Percentiles rank a stretch among this genome's conserved stretches.
Evolutionary conservation across 208 protist species (phyloP).

Genomic region (Dictyostelium gargantuum): DNA sequence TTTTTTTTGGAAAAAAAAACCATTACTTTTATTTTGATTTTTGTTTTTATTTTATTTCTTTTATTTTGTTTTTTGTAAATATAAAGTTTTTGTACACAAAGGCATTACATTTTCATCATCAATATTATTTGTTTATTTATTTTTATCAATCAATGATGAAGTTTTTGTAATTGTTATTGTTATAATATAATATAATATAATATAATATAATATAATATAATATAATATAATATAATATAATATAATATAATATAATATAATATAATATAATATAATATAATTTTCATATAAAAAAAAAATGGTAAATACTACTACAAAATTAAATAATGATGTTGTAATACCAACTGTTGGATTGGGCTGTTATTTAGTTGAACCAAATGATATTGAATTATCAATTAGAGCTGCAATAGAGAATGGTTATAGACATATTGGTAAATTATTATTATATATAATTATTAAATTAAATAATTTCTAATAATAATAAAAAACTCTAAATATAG

Average conservation of each 20-base stretch:
- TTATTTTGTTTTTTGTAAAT: too few species aligned
- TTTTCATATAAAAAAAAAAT: background rate
- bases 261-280: background rate
- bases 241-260: background rate
- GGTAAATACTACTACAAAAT: background rate
- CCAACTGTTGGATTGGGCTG: background rate
- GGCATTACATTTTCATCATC: too few species aligned
- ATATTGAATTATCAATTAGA: slow-evolving; percentile 6
- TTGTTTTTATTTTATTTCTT: too few species aligned
- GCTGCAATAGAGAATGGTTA: slow-evolving; percentile 30
- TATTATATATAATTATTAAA: too few species aligned
- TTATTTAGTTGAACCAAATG: background rate
- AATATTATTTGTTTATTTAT: too few species aligned
- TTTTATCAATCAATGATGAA: too few species aligned
- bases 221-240: background rate
- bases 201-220: background rate
- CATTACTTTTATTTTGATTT: too few species aligned
- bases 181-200: too few species aligned
- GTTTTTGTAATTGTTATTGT: background rate
- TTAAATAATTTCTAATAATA: too few species aligned
- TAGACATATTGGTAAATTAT: slow-evolving; percentile 52
- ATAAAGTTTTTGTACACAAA: too few species aligned
- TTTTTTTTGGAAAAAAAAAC: too few species aligned
- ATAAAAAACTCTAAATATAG: too few species aligned
- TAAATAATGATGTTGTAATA: background rate